Conservation (phyloP, 345 rosid species). For the Stellera chamaejasme region DNA sequence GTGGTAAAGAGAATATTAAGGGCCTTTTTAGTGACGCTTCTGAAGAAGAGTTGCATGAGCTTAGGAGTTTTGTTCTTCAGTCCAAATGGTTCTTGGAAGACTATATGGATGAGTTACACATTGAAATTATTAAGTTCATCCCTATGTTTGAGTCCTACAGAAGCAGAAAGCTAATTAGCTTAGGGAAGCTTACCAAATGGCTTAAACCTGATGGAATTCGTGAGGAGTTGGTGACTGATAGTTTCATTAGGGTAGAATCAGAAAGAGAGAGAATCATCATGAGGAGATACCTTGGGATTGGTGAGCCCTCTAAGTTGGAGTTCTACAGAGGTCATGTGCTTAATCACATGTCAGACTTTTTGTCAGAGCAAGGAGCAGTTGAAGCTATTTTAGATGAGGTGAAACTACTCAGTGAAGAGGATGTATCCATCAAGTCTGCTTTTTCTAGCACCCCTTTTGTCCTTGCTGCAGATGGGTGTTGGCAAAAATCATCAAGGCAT, state of each 20-base stretch:
- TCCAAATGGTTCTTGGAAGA: constrained; percentile 87
- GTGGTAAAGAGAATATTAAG: constrained; percentile 45
- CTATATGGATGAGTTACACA: constrained; percentile 50
- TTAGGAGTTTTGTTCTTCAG: constrained; percentile 83
- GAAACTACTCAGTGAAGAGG: constrained; percentile 63
- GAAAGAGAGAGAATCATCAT: constrained; percentile 74
- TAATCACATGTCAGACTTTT: constrained; percentile 75
- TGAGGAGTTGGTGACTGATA: constrained; percentile 76
- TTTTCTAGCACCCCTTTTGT: constrained; percentile 66
- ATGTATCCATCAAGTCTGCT: constrained; percentile 47
- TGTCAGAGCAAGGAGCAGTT: constrained; percentile 52
- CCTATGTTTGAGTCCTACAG: constrained; percentile 80
- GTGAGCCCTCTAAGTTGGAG: constrained; percentile 67
- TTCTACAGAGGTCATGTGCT: constrained; percentile 78
- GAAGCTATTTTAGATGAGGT: constrained; percentile 63
- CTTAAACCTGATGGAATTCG: constrained; percentile 71
- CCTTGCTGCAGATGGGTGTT: constrained; percentile 71
- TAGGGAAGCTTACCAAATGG: constrained; percentile 65
- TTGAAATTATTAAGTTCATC: constrained; percentile 60
- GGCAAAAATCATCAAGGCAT: constrained; percentile 92
- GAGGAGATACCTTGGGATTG: constrained; percentile 49
- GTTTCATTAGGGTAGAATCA: constrained; percentile 79
- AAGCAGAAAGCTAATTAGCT: constrained; percentile 62
- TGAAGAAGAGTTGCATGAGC: constrained; percentile 82
- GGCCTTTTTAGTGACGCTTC: constrained; percentile 55